Evolutionary conservation across 2,329 filamentous ascomycete species (phyloP).

Genomic region (Aspergillus calidoustus): DNA sequence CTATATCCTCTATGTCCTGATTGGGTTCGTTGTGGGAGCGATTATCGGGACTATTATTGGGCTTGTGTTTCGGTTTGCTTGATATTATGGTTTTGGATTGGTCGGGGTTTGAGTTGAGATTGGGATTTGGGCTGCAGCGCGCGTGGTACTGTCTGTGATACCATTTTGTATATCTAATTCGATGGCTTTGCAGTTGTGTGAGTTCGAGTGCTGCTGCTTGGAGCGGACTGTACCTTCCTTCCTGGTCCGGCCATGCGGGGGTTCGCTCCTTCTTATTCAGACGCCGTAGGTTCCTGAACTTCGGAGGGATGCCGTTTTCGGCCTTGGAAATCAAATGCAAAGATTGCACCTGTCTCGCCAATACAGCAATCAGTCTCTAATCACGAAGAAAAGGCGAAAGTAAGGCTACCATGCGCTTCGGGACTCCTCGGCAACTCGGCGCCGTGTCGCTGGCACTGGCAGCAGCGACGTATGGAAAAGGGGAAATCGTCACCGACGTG

Average conservation of each 20-base stretch:
- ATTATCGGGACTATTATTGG: conserved; percentile 5
- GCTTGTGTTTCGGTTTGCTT: background rate
- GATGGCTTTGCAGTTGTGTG: background rate
- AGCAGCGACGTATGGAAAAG: background rate
- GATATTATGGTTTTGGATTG: background rate
- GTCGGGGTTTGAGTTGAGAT: too few relatives aligned
- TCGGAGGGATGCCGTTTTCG: background rate
- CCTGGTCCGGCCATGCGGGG: too few relatives aligned
- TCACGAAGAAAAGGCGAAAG: background rate
- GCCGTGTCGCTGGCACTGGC: background rate
- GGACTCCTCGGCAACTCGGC: background rate
- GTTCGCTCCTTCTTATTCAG: background rate
- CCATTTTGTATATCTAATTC: too few relatives aligned
- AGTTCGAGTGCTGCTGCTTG: background rate
- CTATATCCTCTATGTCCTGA: background rate
- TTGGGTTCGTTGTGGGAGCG: conserved; percentile 1
- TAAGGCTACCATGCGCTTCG: background rate
- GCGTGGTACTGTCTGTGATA: too few relatives aligned
- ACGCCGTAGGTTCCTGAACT: background rate
- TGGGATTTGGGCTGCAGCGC: background rate
- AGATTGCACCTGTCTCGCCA: background rate
- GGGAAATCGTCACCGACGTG: conserved; percentile 31
- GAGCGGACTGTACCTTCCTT: background rate
- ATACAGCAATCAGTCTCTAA: background rate
- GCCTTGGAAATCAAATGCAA: background rate